A percentile compares a stretch with the other conserved stretches of the same genome.
phyloP scores from a whole-genome alignment of 78 protist species.

The Protostelium mycophagum region DNA sequence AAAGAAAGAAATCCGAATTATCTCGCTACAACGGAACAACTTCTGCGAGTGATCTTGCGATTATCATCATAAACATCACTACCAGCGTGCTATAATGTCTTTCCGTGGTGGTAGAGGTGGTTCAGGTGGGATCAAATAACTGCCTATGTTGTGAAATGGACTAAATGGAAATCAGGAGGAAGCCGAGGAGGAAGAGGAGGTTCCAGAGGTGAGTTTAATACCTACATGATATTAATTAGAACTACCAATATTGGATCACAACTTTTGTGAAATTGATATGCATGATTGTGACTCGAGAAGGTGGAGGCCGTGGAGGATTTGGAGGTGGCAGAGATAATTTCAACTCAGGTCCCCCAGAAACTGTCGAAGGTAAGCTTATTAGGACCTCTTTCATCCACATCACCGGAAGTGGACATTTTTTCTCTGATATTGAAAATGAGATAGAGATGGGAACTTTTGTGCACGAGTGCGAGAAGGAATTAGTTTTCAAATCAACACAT shows the following conservation, averaged over 20 bases:
- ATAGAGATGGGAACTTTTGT: slow-evolving; percentile 43
- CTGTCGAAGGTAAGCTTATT: not conserved
- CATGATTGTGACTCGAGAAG: not conserved
- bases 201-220: not conserved
- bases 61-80: too few species aligned
- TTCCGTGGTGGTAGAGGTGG: too few species aligned
- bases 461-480: slow-evolving; percentile 40
- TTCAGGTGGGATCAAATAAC: too few species aligned
- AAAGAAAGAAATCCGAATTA: too few species aligned
- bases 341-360: not conserved
- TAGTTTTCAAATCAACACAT: slow-evolving; percentile 31
- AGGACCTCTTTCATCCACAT: too few species aligned
- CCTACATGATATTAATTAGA: not conserved
- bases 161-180: too few species aligned
- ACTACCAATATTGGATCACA: not conserved
- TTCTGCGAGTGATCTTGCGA: too few species aligned
- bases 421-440: not conserved
- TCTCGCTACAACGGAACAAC: too few species aligned
- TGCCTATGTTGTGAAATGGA: too few species aligned
- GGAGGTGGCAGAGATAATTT: not conserved
- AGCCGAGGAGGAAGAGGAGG: not conserved
- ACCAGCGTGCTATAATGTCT: too few species aligned
- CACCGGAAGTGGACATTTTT: not conserved
- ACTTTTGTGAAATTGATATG: not conserved
- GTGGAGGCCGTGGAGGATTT: not conserved